Base-by-base conservation (phyloP, 331 rosid genomes). In the Pyrus hybrid region DNA sequence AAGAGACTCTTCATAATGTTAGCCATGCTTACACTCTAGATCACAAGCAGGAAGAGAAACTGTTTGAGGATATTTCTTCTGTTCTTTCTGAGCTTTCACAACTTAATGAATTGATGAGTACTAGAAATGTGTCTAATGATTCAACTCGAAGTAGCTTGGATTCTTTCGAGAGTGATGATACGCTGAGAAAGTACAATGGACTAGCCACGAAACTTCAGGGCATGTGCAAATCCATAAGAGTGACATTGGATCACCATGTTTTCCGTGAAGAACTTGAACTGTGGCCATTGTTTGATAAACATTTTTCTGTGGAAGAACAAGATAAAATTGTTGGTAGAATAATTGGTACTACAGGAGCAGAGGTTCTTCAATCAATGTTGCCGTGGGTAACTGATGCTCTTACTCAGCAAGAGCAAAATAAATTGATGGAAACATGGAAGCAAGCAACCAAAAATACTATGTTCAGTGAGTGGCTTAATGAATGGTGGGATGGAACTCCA, bases 331-430 rank as follows among this genome's bases (percentile, higher is more conserved):
- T 86, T 32, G 89, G 89, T 68, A 73, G 76, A 62, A 86, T 86
- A 72, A 86, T 86, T 75, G 89, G 89, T 78, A 86, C 87, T 57
- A 86, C 89, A 43, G 89, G 89, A 43, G 89, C 87, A 56, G 89
- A 86, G 81, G 87, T 86, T 74, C 89, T 83, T 37, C 89, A 86
- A 66, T 83, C 87, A 65, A 83, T 86, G 89, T 73, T 86, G 77
- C 87, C 89, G 8, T 86, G 89, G 89, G 89, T 86, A 20, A 86
- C 89, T 65, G 72, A 81, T 78, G 89, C 85, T 37, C 89, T 86
- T 33, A 80, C 83, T 49, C 78, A 75, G 64, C 82, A 86, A 53
- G 89, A 86, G 74, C 89, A 86, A 79, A 86, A 83, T 65, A 86
- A 76, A 80, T 64, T 83, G 85, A 86, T 86, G 89, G 89, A 86